Evolutionary conservation across 805 yeast species (phyloP), one percentile per base, ranked within the genome.

Genomic region (Candida railenensis): DNA sequence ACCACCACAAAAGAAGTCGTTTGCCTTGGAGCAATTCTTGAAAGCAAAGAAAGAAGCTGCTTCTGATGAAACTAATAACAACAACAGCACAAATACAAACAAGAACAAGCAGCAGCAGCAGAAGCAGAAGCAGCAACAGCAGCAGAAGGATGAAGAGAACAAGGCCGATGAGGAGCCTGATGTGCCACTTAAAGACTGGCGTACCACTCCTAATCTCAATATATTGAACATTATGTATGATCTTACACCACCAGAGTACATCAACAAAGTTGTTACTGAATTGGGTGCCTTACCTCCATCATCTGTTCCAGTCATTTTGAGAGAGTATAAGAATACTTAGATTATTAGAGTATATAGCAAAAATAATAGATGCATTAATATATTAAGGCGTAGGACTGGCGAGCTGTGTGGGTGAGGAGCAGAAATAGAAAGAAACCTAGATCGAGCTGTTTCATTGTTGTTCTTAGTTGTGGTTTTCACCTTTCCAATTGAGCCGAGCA

Each of bases 241-340:
- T 67, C 76, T 94, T 56, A 92, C 98, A 1, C 97, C 97, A 32
- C 96, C 96, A 12, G 88, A 85, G 55, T 88, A 87, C 60, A 89
- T 94, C 58, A 91, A 92, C 63, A 94, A 94, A 71, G 89, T 94
- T 48, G 89, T 94, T 45, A 94, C 98, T 1, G 99, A 94, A 65
- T 82, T 92, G 53, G 99, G 99, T 22, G 89, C 96, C 2, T 76
- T 94, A 54, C 99, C 99, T 9, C 96, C 99, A 37, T 87, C 96
- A n/a, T 89, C 98, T 1, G 98, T 94, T 48, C 99, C 99, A 22
- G 98, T 94, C 42, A 89, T 94, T 50, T 73, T 94, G 57, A 81
- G 98, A 68, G 99, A 94, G 66, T 94, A 92, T 66, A 89, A 89
- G 66, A 69, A 65, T 53, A 61, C 69, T 18, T 60, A 48, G 42